Percentiles rank a stretch among this genome's conserved stretches.
These are phyloP conservation scores for Aphanoascus verrucosus DNA, from an alignment of 2,329 filamentous ascomycete genomes.

Conservation along the genomic window DNA sequence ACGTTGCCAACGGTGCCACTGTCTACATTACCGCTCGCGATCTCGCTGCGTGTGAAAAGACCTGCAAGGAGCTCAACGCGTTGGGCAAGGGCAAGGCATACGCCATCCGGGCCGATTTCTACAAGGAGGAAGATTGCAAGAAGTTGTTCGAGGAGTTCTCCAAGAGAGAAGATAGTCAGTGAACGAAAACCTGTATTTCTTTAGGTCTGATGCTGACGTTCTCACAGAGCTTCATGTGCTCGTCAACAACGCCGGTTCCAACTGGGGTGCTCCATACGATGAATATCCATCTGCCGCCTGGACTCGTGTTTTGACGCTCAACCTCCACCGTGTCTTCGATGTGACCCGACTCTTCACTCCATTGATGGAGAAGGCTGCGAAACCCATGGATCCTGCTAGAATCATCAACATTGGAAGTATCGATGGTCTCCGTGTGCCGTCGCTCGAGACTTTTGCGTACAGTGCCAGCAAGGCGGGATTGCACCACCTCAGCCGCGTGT, in stretches of 20 bases:
- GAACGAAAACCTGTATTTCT: conserved; percentile 42
- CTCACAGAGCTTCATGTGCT: conserved; percentile 38
- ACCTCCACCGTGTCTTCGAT: conserved; percentile 46
- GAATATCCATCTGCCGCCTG: conserved; percentile 48
- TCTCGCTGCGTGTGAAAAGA: conserved; percentile 40
- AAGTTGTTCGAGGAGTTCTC: conserved; percentile 40
- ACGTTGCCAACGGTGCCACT: conserved; percentile 42
- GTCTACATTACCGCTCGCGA: conserved; percentile 47
- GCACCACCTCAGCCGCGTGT: conserved; percentile 43
- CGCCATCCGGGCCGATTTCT: conserved; percentile 43
- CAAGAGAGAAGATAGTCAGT: conserved; percentile 45
- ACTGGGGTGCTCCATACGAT: conserved; percentile 48
- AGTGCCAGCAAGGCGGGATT: conserved; percentile 45
- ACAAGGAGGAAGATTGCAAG: conserved; percentile 43
- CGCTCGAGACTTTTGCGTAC: conserved; percentile 43
- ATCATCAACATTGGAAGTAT: conserved; percentile 47
- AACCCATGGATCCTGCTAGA: conserved; percentile 35
- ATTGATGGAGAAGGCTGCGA: conserved; percentile 38
- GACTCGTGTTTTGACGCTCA: conserved; percentile 47
- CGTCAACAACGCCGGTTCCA: conserved; percentile 45
- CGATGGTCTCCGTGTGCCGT: conserved; percentile 45
- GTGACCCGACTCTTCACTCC: conserved; percentile 38
- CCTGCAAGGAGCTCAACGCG: conserved; percentile 39
- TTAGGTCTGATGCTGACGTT: conserved; percentile 31
- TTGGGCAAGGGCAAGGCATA: conserved; percentile 43